phyloP scores from a whole-genome alignment of 2,329 filamentous ascomycete species.

The Fusarium sp. region DNA sequence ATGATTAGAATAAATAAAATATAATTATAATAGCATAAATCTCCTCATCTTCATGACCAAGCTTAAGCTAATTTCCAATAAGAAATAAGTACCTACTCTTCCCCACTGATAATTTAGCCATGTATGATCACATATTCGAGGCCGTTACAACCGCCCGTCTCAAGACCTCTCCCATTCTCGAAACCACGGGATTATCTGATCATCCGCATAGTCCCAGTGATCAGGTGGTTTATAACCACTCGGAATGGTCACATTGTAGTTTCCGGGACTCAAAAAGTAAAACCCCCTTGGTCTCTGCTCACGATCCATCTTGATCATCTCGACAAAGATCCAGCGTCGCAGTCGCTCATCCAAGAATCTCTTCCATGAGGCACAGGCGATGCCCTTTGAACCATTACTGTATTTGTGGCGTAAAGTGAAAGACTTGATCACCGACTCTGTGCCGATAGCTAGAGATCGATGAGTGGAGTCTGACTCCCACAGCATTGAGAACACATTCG shows the following conservation, averaged over 20 bases:
- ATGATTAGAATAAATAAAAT: too few relatives aligned
- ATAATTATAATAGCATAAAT: too few relatives aligned
- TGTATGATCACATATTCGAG: too few relatives aligned
- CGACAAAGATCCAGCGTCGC: not conserved
- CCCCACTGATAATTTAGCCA: too few relatives aligned
- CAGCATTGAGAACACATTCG: not conserved
- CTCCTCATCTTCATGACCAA: too few relatives aligned
- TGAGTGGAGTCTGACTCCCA: not conserved
- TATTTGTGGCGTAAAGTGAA: not conserved
- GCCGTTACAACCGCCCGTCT: too few relatives aligned
- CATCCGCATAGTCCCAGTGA: not conserved
- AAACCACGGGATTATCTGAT: not conserved
- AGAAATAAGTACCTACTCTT: too few relatives aligned
- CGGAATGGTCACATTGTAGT: not conserved
- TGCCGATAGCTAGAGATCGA: not conserved
- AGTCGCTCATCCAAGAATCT: not conserved
- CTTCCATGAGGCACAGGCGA: not conserved
- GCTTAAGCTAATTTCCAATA: too few relatives aligned
- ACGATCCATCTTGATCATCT: not conserved
- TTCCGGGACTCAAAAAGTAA: not conserved
- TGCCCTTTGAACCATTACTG: not conserved
- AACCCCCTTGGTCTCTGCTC: not conserved
- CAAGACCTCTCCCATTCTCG: not conserved
- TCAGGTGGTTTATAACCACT: not conserved
- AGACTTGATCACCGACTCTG: not conserved